Percentiles rank a stretch among this genome's conserved stretches.
Conservation (phyloP, 2,329 filamentous ascomycete species). For the Helminthosporium solani region DNA sequence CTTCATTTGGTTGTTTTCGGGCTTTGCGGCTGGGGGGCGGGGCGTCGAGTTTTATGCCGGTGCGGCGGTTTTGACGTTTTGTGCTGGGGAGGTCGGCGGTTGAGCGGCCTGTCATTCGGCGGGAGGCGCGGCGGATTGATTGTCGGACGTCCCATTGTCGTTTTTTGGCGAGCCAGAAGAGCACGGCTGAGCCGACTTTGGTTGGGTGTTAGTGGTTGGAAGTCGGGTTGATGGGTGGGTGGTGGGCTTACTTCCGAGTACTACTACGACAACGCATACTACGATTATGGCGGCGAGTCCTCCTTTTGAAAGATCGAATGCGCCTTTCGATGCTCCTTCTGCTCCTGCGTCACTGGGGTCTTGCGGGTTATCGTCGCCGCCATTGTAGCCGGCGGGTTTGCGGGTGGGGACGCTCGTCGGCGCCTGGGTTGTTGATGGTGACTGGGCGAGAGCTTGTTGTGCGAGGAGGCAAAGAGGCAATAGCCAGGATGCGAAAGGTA, state of each 20-base stretch:
- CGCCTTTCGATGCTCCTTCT: slow-evolving; percentile 61
- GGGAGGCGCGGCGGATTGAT: slow-evolving; percentile 65
- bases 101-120: slow-evolving; percentile 47
- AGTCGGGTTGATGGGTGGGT: slow-evolving; percentile 7
- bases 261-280: slow-evolving; percentile 63
- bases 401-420: slow-evolving; percentile 19
- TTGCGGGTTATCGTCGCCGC: slow-evolving; percentile 38
- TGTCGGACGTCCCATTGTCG: slow-evolving; percentile 78
- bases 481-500: slow-evolving; percentile 24
- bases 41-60: slow-evolving; percentile 38
- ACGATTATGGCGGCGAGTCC: slow-evolving; percentile 74
- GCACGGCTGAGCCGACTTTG: slow-evolving; percentile 62
- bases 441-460: slow-evolving; percentile 19
- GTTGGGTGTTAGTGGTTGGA: slow-evolving; percentile 6
- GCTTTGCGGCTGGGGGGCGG: slow-evolving; percentile 27
- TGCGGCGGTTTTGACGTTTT: slow-evolving; percentile 38
- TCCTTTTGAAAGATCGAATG: slow-evolving; percentile 65
- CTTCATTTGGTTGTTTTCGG: slow-evolving; percentile 15
- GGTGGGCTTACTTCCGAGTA: slow-evolving; percentile 60
- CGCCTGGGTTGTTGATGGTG: slow-evolving; percentile 10
- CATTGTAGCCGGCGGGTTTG: slow-evolving; percentile 33
- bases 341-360: slow-evolving; percentile 58
- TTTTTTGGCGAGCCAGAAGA: slow-evolving; percentile 82
- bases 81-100: slow-evolving; percentile 24
- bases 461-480: slow-evolving; percentile 32